Evolutionary conservation across 2,329 filamentous ascomycete species (phyloP).

Genomic region (Amauroascus niger): DNA sequence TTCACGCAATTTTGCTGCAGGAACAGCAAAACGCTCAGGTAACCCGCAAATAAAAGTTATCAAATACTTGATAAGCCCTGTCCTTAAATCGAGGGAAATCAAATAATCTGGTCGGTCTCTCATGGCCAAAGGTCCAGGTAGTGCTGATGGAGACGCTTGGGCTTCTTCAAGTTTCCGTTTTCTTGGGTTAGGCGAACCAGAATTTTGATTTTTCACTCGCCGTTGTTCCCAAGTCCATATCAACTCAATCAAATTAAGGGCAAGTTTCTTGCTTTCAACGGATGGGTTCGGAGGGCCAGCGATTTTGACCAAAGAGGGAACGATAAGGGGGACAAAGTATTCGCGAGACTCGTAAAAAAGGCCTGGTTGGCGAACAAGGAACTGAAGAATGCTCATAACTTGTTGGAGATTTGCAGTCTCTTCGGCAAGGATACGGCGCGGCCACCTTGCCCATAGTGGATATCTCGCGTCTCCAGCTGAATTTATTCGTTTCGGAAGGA

Average conservation of each 20-base stretch:
- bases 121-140: conserved; percentile 37
- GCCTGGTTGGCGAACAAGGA: conserved; percentile 82
- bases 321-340: conserved; percentile 79
- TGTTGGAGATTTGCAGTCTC: conserved; percentile 93
- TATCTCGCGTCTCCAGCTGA: conserved; percentile 52
- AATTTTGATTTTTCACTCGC: conserved; percentile 50
- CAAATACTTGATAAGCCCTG: conserved; percentile 85
- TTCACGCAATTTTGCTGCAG: conserved; percentile 58
- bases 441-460: conserved; percentile 80
- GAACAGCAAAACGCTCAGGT: conserved; percentile 71
- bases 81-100: conserved; percentile 57
- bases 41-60: conserved; percentile 90
- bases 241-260: conserved; percentile 78
- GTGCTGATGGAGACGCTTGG: conserved; percentile 46
- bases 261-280: conserved; percentile 83
- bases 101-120: conserved; percentile 55
- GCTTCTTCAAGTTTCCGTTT: conserved; percentile 71
- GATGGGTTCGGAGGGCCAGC: conserved; percentile 68
- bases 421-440: conserved; percentile 81
- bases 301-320: conserved; percentile 80
- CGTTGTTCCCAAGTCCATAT: conserved; percentile 90
- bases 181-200: conserved; percentile 61
- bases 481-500: conserved; percentile 72
- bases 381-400: conserved; percentile 95
- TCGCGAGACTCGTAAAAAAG: conserved; percentile 93